phyloP scores from a whole-genome alignment of 768 basidiomycete species.

The Termitomyces sp. region DNA sequence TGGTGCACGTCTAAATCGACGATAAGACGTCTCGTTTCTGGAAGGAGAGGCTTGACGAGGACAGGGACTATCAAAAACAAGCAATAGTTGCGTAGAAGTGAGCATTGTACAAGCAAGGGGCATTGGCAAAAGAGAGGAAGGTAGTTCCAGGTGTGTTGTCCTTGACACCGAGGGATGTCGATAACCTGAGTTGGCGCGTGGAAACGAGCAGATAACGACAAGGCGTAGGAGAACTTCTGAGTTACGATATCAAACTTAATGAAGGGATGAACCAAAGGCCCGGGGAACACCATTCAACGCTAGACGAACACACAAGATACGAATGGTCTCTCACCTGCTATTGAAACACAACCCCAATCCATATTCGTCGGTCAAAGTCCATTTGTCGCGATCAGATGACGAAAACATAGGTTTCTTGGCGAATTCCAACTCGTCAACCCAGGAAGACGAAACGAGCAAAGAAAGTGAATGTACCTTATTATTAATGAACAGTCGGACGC shows the following conservation, averaged over 20 bases:
- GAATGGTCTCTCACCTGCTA: neutral
- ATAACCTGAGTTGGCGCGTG: neutral
- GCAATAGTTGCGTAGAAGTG: neutral
- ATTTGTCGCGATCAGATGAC: constrained; percentile 2
- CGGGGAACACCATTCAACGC: neutral
- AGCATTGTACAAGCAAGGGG: neutral
- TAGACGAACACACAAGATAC: neutral
- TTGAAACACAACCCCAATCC: neutral
- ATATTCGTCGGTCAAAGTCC: neutral
- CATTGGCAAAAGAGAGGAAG: neutral
- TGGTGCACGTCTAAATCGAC: neutral
- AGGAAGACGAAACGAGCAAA: neutral
- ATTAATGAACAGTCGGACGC: neutral
- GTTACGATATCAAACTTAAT: neutral
- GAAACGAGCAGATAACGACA: neutral
- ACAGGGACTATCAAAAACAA: constrained; percentile 3
- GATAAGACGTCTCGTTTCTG: neutral
- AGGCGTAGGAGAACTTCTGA: neutral
- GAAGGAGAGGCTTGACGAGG: neutral
- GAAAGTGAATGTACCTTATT: neutral
- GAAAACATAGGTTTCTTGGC: constrained; percentile 1
- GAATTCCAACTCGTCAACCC: neutral
- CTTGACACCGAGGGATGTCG: neutral
- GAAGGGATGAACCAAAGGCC: neutral
- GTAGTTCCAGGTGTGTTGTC: neutral